A percentile compares a stretch with the other conserved stretches of the same genome.
These are phyloP conservation scores for Penicillium sp. DNA, from an alignment of 2,329 filamentous ascomycete species.

Conservation along the genomic window DNA sequence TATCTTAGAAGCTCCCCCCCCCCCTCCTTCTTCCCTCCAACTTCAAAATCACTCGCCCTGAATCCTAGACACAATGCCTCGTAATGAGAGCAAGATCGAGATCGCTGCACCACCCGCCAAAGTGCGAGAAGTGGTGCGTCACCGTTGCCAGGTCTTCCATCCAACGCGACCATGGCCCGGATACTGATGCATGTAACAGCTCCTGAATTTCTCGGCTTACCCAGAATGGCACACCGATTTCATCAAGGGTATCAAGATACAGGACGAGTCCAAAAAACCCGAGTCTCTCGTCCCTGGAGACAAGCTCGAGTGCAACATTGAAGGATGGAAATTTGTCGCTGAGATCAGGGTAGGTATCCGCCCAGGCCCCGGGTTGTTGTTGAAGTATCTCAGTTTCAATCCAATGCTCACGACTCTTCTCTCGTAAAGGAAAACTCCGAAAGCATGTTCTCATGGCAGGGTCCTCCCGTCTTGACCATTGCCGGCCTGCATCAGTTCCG, in stretches of 20 bases:
- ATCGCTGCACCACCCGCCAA: slow-evolving; percentile 31
- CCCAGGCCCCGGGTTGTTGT: not conserved
- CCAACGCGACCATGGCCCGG: not conserved
- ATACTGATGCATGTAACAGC: slow-evolving; percentile 14
- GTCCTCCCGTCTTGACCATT: slow-evolving; percentile 33
- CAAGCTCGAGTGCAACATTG: slow-evolving; percentile 22
- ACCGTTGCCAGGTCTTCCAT: not conserved
- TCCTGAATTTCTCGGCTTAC: slow-evolving; percentile 32
- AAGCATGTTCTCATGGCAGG: slow-evolving; percentile 33
- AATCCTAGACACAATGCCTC: slow-evolving; percentile 19
- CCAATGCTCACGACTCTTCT: slow-evolving; percentile 4
- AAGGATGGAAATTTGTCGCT: slow-evolving; percentile 22
- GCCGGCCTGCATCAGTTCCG: slow-evolving; percentile 32
- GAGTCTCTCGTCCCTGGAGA: slow-evolving; percentile 16
- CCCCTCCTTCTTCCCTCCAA: slow-evolving; percentile 3
- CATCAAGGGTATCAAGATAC: slow-evolving; percentile 26
- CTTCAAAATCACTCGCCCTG: not conserved
- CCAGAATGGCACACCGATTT: slow-evolving; percentile 33
- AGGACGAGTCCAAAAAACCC: slow-evolving; percentile 24
- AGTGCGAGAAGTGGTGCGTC: slow-evolving; percentile 34
- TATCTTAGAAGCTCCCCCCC: not conserved
- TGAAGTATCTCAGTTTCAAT: not conserved
- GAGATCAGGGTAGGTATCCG: slow-evolving; percentile 13
- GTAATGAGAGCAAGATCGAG: slow-evolving; percentile 28
- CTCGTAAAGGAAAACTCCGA: slow-evolving; percentile 30